These are phyloP conservation scores for Trichophyton rubrum DNA, from an alignment of 2,329 filamentous ascomycete species.

Conservation along the genomic window DNA sequence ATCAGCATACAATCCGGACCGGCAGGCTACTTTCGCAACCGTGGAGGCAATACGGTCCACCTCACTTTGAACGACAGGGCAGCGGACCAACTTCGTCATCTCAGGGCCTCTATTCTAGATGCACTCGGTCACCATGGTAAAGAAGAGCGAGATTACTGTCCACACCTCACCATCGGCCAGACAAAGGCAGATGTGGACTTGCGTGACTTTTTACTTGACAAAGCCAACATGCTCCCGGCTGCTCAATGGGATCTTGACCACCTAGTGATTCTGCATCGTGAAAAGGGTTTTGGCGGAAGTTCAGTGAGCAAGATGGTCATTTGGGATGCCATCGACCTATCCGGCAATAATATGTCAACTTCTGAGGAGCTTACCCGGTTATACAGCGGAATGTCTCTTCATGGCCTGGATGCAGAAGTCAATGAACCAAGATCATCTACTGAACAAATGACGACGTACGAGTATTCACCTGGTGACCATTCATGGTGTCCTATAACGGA, in stretches of 20 bases:
- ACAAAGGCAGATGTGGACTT: conserved; percentile 37
- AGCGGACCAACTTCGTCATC: conserved; percentile 17
- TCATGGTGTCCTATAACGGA: conserved; percentile 18
- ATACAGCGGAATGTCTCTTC: background rate
- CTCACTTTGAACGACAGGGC: conserved; percentile 16
- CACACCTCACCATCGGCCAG: conserved; percentile 52
- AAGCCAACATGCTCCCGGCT: conserved; percentile 38
- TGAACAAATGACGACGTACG: conserved; percentile 17
- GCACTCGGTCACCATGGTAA: conserved; percentile 21
- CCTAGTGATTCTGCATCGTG: conserved; percentile 44
- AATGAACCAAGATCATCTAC: background rate
- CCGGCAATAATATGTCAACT: background rate
- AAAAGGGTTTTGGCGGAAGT: conserved; percentile 21
- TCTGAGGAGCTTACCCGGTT: background rate
- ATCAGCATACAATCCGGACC: conserved; percentile 3
- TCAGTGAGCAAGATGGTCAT: conserved; percentile 41
- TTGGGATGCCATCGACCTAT: conserved; percentile 39
- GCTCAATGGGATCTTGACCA: conserved; percentile 39
- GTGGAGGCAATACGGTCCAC: conserved; percentile 41
- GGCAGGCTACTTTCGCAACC: conserved; percentile 39
- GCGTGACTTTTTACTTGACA: conserved; percentile 42
- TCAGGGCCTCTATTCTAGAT: conserved; percentile 28
- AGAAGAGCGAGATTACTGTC: conserved; percentile 22
- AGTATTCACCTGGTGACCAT: conserved; percentile 17
- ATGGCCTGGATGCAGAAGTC: background rate